Evolutionary conservation across 2,329 filamentous ascomycete species (phyloP), one percentile per base, ranked within the genome.

Genomic region (Penicillium sp.): DNA sequence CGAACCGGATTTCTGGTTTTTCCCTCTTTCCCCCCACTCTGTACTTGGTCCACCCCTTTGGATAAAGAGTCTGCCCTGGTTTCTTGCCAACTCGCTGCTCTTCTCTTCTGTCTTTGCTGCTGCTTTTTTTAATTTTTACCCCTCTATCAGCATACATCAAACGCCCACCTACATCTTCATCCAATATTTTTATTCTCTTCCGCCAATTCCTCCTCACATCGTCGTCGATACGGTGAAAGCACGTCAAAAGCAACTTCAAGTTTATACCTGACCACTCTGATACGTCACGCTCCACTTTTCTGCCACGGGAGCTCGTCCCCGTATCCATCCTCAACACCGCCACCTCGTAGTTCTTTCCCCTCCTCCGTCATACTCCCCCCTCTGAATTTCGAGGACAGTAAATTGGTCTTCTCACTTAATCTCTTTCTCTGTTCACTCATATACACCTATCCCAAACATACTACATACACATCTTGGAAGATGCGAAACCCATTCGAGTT

Each of bases 401-500:
- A 52, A 36, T 39, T 38, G 14, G 37, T 35, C 19, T 31, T 41
- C 50, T 39, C 22, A 25, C 22, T 25, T 25, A 25, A 25, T 25
- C n/a, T 31, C 12, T 35, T 35, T 35, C 34, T 37, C 46, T 36
- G 33, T 36, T 44, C 18, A 36, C 28, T 22, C 19, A 22, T 22
- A 22, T 22, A 27, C 43, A 31, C 27, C n/a, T n/a, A n/a, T n/a
- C n/a, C n/a, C n/a, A n/a, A n/a, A n/a, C n/a, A n/a, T n/a, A n/a
- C n/a, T n/a, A n/a, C n/a, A n/a, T n/a, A 40, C 34, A 36, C 39
- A 46, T 36, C 37, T 41, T 25, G 16, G 34, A 61, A 49, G 31
- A 62, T 61, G 58, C 57, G 60, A 18, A 68, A 68, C 47, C 66
- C 66, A 19, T 68, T 68, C 44, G 65, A 68, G 39, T 58, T 68